Percentiles rank a stretch among this genome's conserved stretches.
phyloP scores from a whole-genome alignment of 2,329 filamentous ascomycete species.

The Fusarium sp. region DNA sequence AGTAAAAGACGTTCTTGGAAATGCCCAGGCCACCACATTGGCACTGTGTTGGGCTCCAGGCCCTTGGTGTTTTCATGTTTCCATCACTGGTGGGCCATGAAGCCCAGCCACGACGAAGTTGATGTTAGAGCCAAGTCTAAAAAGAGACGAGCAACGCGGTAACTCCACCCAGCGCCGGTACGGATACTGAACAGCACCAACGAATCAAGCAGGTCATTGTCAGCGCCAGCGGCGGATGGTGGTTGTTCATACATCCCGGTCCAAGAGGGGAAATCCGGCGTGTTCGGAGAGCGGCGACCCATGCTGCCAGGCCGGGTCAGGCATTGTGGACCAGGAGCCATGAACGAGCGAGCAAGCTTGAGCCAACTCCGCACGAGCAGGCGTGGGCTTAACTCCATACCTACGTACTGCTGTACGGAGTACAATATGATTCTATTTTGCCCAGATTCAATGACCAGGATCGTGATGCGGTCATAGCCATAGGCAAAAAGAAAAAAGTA shows the following conservation, averaged over 20 bases:
- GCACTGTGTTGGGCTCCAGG: conserved; percentile 42
- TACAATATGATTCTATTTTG: conserved; percentile 24
- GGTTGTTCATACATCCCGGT: conserved; percentile 36
- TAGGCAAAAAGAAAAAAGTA: background rate
- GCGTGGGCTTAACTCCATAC: conserved; percentile 34
- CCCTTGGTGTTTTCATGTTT: conserved; percentile 35
- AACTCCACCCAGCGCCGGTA: conserved; percentile 10
- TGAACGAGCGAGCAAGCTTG: conserved; percentile 18
- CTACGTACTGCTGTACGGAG: background rate
- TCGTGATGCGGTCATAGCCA: conserved; percentile 29
- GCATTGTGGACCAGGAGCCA: conserved; percentile 25
- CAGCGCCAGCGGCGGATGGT: conserved; percentile 30
- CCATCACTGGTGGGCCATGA: conserved; percentile 26
- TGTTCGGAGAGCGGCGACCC: conserved; percentile 36
- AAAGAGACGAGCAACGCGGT: conserved; percentile 9
- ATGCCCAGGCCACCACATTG: conserved; percentile 23
- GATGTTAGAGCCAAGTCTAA: conserved; percentile 15
- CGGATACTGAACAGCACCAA: conserved; percentile 1
- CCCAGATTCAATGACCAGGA: conserved; percentile 40
- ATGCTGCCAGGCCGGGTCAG: conserved; percentile 7
- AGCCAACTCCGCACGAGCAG: conserved; percentile 41
- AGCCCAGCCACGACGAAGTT: conserved; percentile 38
- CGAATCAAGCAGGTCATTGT: conserved; percentile 17
- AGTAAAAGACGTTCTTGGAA: conserved; percentile 15
- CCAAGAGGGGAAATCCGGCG: conserved; percentile 35